phyloP scores from a whole-genome alignment of 768 basidiomycete genomes.

The Pisolithus marmoratus region DNA sequence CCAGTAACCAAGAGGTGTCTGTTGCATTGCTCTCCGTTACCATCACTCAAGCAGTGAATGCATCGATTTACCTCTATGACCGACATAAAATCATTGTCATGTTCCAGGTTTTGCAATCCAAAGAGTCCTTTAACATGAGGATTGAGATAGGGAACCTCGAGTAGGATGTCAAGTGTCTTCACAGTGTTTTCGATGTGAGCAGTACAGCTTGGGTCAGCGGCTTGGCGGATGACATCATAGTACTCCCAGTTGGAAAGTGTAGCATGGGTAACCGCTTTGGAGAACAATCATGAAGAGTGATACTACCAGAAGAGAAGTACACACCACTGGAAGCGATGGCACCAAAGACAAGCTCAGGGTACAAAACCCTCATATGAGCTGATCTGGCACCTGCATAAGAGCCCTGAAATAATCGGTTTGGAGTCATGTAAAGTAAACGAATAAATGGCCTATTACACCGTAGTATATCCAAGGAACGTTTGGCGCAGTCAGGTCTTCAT shows the following conservation, averaged over 20 bases:
- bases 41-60: conserved; percentile 7
- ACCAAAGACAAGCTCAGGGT: conserved; percentile 85
- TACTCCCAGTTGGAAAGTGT: conserved; percentile 81
- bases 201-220: conserved; percentile 60
- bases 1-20: conserved; percentile 68
- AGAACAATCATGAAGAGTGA: neutral
- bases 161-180: conserved; percentile 54
- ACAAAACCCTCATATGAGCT: conserved; percentile 84
- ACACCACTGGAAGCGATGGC: conserved; percentile 83
- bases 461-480: conserved; percentile 88
- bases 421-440: neutral
- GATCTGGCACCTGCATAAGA: conserved; percentile 93
- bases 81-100: conserved; percentile 76
- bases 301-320: conserved; percentile 11
- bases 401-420: conserved; percentile 39
- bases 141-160: conserved; percentile 43
- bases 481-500: conserved; percentile 66
- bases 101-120: conserved; percentile 59
- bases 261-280: conserved; percentile 79
- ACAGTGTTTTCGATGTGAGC: conserved; percentile 53
- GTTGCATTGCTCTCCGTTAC: conserved; percentile 2
- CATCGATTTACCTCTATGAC: conserved; percentile 47
- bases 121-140: conserved; percentile 65
- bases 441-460: conserved; percentile 56
- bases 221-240: conserved; percentile 72